Percentiles rank a stretch among this genome's conserved stretches.
Conservation (phyloP, 1,284 basidiomycete genomes). For the Gomphus bonarii region DNA sequence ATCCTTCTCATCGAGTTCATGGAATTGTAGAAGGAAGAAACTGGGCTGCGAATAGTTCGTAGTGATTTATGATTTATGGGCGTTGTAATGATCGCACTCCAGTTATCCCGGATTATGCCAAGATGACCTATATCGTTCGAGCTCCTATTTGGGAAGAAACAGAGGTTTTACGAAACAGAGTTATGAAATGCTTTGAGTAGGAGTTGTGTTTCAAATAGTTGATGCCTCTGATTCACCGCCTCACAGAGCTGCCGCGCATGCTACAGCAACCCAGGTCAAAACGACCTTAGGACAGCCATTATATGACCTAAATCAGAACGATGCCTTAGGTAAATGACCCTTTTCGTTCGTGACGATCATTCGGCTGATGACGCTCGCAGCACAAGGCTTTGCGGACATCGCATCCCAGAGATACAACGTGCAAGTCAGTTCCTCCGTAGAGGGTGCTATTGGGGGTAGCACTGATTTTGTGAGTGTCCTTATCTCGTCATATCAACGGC, state of each 20-base stretch:
- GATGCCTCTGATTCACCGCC: background rate
- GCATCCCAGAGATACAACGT: conserved; percentile 10
- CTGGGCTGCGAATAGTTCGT: conserved; percentile 53
- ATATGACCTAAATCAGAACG: conserved; percentile 55
- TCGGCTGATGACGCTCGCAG: conserved; percentile 11
- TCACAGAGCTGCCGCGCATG: conserved; percentile 49
- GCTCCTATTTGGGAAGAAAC: conserved; percentile 52
- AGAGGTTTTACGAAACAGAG: conserved; percentile 34
- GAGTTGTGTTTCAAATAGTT: conserved; percentile 13
- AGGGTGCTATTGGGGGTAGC: conserved; percentile 37
- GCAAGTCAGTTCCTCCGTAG: conserved; percentile 14
- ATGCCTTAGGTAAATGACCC: conserved; percentile 36
- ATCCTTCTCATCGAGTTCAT: conserved; percentile 53
- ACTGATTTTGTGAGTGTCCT: conserved; percentile 51
- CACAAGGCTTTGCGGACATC: conserved; percentile 21
- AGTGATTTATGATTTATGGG: background rate
- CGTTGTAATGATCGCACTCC: background rate
- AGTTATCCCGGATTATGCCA: conserved; percentile 77
- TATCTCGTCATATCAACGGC: conserved; percentile 6
- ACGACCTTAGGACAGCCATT: conserved; percentile 32
- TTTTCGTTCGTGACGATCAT: background rate
- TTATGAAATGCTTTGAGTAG: conserved; percentile 51
- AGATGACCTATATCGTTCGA: conserved; percentile 53
- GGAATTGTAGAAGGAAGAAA: conserved; percentile 54
- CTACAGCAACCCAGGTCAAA: conserved; percentile 56